These are phyloP conservation scores for Massarina eburnea DNA, from an alignment of 2,329 filamentous ascomycete species.

Conservation along the genomic window DNA sequence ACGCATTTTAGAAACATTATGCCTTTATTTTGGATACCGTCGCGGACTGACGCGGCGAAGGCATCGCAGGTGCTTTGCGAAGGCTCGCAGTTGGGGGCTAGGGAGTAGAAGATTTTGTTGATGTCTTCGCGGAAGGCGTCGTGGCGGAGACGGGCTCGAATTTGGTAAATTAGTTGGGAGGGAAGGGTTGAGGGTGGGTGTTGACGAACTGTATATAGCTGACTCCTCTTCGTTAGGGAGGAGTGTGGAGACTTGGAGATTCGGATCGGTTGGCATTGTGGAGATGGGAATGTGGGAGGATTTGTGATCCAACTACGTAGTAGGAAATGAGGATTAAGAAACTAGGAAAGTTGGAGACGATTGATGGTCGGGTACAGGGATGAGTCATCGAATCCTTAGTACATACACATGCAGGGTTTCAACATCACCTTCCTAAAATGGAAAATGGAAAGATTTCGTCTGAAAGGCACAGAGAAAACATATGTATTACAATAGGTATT, in stretches of 20 bases:
- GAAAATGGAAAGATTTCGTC: too few relatives aligned
- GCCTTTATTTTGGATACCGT: slow-evolving; percentile 27
- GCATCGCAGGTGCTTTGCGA: slow-evolving; percentile 26
- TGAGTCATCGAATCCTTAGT: slow-evolving; percentile 5
- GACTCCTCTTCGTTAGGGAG: slow-evolving; percentile 26
- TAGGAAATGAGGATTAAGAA: not conserved
- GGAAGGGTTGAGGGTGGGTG: not conserved
- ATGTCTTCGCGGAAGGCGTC: slow-evolving; percentile 32
- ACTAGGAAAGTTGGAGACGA: not conserved
- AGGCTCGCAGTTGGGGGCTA: slow-evolving; percentile 18
- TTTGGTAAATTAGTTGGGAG: not conserved
- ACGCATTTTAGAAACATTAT: slow-evolving; percentile 33
- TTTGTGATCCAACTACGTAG: too few relatives aligned
- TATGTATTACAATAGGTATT: too few relatives aligned
- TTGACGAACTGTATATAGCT: slow-evolving; percentile 18
- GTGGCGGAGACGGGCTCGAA: slow-evolving; percentile 36
- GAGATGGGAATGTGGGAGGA: not conserved
- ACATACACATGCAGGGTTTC: too few relatives aligned
- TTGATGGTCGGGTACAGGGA: slow-evolving; percentile 4
- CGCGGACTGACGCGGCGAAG: slow-evolving; percentile 22
- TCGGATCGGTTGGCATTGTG: slow-evolving; percentile 20
- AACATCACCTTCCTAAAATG: too few relatives aligned
- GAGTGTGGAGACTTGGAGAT: slow-evolving; percentile 30
- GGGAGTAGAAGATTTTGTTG: slow-evolving; percentile 38
- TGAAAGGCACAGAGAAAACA: too few relatives aligned